These are phyloP conservation scores for Scenedesmus sp. DNA, from an alignment of 163 green algal species.

Conservation along the genomic window DNA sequence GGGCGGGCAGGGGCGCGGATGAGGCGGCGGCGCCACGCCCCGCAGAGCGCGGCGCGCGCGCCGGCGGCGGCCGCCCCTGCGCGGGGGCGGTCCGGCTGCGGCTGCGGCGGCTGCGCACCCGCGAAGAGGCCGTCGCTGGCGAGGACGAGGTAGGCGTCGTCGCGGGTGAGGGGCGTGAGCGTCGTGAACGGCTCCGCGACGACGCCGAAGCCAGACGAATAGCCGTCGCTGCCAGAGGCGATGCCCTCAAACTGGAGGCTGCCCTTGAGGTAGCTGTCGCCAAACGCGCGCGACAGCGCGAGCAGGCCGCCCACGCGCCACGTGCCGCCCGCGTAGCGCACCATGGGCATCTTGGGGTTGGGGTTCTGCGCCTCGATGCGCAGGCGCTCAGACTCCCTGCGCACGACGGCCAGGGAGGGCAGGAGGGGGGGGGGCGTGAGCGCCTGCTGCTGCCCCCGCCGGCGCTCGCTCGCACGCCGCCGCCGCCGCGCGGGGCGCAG, in stretches of 20 bases:
- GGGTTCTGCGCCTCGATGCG: constrained; percentile 96
- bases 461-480: neutral
- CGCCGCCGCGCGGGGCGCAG: neutral
- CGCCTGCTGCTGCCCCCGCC: neutral
- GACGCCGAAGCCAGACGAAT: constrained; percentile 86
- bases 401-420: neutral
- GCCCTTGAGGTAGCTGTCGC: constrained; percentile 90
- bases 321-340: constrained; percentile 81
- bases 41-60: too few species aligned
- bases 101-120: too few species aligned
- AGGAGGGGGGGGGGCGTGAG: neutral
- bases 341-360: constrained; percentile 87
- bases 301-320: constrained; percentile 96
- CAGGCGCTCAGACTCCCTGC: constrained; percentile 81
- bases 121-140: constrained; percentile 86
- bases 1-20: too few species aligned
- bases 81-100: too few species aligned
- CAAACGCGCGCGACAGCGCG: constrained; percentile 95
- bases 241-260: constrained; percentile 85
- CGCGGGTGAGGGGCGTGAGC: constrained; percentile 64
- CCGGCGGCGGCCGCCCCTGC: too few species aligned
- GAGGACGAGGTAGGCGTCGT: constrained; percentile 81
- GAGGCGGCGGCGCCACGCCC: too few species aligned
- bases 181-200: constrained; percentile 81
- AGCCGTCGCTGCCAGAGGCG: constrained; percentile 63